These are phyloP conservation scores for Umbelopsis ramanniana DNA, from an alignment of 192 early-diverging fungal species.

Conservation along the genomic window DNA sequence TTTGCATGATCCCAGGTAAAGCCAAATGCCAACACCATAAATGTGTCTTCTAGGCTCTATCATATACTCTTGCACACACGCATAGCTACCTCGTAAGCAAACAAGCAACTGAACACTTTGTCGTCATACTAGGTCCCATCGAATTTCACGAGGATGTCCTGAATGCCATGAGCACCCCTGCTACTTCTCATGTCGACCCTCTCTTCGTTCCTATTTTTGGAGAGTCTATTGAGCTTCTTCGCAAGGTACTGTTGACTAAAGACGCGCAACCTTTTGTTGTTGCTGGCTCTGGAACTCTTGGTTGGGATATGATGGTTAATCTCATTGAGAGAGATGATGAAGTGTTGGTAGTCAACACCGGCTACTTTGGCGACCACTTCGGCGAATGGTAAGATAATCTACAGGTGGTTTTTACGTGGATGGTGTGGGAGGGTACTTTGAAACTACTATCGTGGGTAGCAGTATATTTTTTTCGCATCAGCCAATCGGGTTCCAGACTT, in stretches of 20 bases:
- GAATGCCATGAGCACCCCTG: constrained; percentile 82
- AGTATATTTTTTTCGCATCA: constrained; percentile 26
- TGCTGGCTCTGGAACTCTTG: constrained; percentile 95
- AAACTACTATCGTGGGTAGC: constrained; percentile 21
- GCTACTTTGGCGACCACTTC: constrained; percentile 96
- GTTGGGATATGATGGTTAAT: constrained; percentile 97
- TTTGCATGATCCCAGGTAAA: constrained; percentile 94
- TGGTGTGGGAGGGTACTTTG: constrained; percentile 16
- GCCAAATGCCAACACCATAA: too few relatives aligned
- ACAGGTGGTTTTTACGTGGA: not conserved
- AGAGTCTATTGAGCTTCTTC: constrained; percentile 81
- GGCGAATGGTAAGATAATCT: constrained; percentile 73
- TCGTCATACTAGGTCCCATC: constrained; percentile 72
- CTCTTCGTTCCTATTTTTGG: constrained; percentile 89
- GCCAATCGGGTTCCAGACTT: constrained; percentile 15
- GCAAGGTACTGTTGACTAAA: constrained; percentile 79
- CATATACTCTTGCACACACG: too few relatives aligned
- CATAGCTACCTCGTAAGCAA: not conserved
- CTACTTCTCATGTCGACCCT: constrained; percentile 92
- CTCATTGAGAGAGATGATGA: constrained; percentile 87
- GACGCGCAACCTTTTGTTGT: constrained; percentile 92
- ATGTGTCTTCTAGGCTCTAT: too few relatives aligned
- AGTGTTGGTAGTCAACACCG: constrained; percentile 88
- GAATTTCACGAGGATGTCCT: constrained; percentile 93
- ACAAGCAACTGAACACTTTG: not conserved